phyloP scores from a whole-genome alignment of 208 protist genomes.

The Leishmania martiniquensis region DNA sequence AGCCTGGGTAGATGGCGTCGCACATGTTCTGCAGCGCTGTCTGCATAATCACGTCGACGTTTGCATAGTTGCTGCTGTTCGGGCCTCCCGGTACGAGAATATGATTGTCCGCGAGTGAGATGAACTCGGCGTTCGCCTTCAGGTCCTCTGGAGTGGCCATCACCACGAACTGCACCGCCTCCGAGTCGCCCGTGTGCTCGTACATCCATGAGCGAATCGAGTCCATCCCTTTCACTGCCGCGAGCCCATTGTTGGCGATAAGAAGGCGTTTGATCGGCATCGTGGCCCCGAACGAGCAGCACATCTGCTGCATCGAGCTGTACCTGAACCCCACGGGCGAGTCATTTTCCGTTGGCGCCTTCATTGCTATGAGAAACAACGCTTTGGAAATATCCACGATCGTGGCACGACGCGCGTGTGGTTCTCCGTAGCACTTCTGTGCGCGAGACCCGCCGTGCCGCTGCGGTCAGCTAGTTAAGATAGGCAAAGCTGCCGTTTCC shows the following conservation, averaged over 20 bases:
- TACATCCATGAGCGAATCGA: slow-evolving; percentile 97
- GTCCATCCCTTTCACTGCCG: slow-evolving; percentile 98
- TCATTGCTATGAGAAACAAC: background rate
- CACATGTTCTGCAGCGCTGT: slow-evolving; percentile 92
- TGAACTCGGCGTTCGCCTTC: slow-evolving; percentile 98
- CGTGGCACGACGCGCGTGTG: background rate
- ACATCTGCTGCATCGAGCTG: slow-evolving; percentile 50
- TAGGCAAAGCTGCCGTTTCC: too few relatives aligned
- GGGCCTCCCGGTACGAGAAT: slow-evolving; percentile 96
- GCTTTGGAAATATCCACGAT: background rate
- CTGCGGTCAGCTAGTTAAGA: too few relatives aligned
- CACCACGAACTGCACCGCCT: slow-evolving; percentile 95
- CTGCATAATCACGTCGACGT: slow-evolving; percentile 98
- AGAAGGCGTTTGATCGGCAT: slow-evolving; percentile 90
- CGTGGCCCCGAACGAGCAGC: slow-evolving; percentile 57
- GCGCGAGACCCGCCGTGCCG: too few relatives aligned
- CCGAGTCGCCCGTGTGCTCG: slow-evolving; percentile 94
- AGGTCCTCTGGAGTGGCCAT: slow-evolving; percentile 99
- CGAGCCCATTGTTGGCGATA: slow-evolving; percentile 99
- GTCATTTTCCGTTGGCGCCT: background rate
- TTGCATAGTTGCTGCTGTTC: slow-evolving; percentile 99
- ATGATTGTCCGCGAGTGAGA: slow-evolving; percentile 96
- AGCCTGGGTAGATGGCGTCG: slow-evolving; percentile 98
- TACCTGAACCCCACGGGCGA: slow-evolving; percentile 22
- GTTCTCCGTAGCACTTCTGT: background rate